Evolutionary conservation across 2,329 filamentous ascomycete species (phyloP).

Genomic region (Monosporascus sp.): DNA sequence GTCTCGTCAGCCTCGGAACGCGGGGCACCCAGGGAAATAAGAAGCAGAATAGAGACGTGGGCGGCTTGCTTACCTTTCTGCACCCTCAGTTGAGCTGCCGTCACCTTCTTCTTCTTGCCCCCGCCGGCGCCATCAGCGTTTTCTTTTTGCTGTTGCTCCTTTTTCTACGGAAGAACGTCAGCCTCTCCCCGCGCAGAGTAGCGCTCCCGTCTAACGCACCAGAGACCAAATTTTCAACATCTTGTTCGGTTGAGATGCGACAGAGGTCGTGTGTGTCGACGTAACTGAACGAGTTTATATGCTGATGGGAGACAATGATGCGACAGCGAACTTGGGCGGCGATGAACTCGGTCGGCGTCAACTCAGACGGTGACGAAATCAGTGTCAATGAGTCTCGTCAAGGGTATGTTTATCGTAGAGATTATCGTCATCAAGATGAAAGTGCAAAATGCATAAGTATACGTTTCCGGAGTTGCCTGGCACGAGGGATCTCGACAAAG

Average conservation of each 20-base stretch:
- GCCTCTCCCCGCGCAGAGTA: conserved; percentile 5
- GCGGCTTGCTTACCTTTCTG: conserved; percentile 69
- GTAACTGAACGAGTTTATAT: not conserved
- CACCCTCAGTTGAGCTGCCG: conserved; percentile 87
- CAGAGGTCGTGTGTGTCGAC: not conserved
- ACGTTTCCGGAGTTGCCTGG: too few species aligned
- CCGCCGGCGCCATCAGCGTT: conserved; percentile 68
- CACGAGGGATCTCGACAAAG: too few species aligned
- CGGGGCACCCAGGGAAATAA: not conserved
- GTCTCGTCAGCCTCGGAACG: not conserved
- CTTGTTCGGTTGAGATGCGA: conserved; percentile 35
- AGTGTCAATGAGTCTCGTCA: too few species aligned
- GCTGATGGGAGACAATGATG: not conserved
- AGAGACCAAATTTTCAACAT: conserved; percentile 99
- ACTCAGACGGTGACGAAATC: too few species aligned
- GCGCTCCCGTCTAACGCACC: conserved; percentile 47
- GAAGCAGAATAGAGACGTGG: conserved; percentile 1
- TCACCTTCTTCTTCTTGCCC: conserved; percentile 97
- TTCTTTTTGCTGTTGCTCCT: conserved; percentile 92
- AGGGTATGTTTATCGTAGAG: too few species aligned
- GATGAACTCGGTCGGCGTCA: too few species aligned
- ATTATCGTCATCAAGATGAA: too few species aligned
- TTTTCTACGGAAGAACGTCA: conserved; percentile 59
- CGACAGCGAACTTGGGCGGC: too few species aligned
- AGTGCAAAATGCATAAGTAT: too few species aligned